Evolutionary conservation across 371 early-diverging fungal species (phyloP), one percentile per base, ranked within the genome.

Genomic region (Rozella allomycis): DNA sequence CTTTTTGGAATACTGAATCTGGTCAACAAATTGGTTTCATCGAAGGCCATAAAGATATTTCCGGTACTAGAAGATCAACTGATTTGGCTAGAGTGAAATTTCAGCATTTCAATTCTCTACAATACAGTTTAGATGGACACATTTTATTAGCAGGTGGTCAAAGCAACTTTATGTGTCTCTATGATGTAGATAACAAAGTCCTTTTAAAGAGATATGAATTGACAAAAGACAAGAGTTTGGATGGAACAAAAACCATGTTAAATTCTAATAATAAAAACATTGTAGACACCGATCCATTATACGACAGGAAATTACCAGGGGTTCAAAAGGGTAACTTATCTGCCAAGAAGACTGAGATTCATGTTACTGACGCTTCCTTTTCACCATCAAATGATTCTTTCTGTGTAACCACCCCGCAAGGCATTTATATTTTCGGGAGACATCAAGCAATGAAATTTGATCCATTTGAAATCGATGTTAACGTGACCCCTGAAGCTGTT

Each of bases 381-480:
- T 70, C 87, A 2, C 90, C 91, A 9, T 85, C 84, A 0, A 87
- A 85, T 7, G 65, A 82, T 12, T 67, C 83, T 8, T 96, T 83
- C 83, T 85, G 88, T 1, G 86, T 87, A 0, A 88, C 88, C 1
- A 72, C 90, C n/a, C 86, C 90, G 3, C 85, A 91, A 40, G 97
- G 97, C 3, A 52, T 96, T 17, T 41, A 91, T 40, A 68, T 93
- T 28, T 93, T 85, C 52, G 77, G 87, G 7, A 49, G 93, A 21
- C 91, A 93, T 45, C 84, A 90, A 37, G 60, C 65, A 1, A 55
- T 86, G 18, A 36, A 78, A 27, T 96, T 96, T 43, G 97, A 96
- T 56, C 97, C 97, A 12, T 87, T 85, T 48, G 91, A 93, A 51
- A 67, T 96, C 1, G 90, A 90, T 39, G 64, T 82, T 20, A 83